Evolutionary conservation across 2,329 filamentous ascomycete species (phyloP), one percentile per base, ranked within the genome.

Genomic region (Bipolaris bicolor): DNA sequence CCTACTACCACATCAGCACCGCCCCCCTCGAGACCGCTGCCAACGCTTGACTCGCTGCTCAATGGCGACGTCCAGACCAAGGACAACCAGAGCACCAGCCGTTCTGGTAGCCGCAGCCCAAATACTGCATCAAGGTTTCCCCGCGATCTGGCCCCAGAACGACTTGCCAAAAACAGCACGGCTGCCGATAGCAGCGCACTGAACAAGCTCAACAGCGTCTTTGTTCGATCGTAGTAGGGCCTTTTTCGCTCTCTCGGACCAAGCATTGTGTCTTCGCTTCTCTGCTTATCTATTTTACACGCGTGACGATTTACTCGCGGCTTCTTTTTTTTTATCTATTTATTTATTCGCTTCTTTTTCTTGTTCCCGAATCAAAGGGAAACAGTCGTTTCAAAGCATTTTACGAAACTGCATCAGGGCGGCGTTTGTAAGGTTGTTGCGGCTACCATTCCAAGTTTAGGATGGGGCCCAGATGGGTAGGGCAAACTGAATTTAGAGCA

Each of bases 21-120:
- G 60, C 29, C 68, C 37, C 60, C 67, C 1, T 71, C 72, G 33
- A 75, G 74, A 43, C 77, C 77, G 1, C 84, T 87, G 26, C 86
- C 86, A 7, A 72, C 66, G 7, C 63, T 74, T 1, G 68, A 69
- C 10, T 73, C 72, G 1, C 66, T 75, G 24, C 68, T 75, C 39
- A 75, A 75, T 54, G 68, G 63, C 29, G 68, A 71, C 11, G 68
- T 67, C 18, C 60, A 65, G 18, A 62, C 61, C 18, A 65, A 67
- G 55, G 68, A 74, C 31, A 74, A 70, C 18, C 69, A 71, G 49
- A 70, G 62, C 58, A 72, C 64, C 48, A 77, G 72, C 56, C 75
- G 79, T 33, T 73, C 76, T 5, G 77, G 78, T 18, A 81, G 78
- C 58, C 74, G 75, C 43, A 81, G 79, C 73, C 63, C 71, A 57